Evolutionary conservation across 23 red algal species (phyloP).

Genomic region (Gracilaria gracilis): DNA sequence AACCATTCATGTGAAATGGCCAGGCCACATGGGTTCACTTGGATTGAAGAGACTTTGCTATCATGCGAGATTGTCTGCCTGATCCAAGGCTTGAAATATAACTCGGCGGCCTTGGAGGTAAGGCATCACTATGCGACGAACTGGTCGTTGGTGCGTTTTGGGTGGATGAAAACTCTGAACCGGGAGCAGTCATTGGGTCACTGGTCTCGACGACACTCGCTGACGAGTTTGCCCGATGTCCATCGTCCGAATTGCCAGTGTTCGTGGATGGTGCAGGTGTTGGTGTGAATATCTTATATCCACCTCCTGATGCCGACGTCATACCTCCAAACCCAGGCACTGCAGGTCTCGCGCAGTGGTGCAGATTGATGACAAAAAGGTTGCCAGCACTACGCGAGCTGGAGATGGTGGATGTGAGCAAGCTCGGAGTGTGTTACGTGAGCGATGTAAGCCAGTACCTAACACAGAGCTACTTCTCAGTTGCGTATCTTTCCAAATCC

Average conservation of each 20-base stretch:
- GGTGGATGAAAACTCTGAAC: no score
- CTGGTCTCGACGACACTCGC: conserved; percentile 6
- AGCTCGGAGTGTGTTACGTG: conserved; percentile 27
- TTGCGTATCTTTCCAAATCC: conserved; percentile 60
- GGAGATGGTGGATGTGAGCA: conserved; percentile 60
- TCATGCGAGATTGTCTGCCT: no score
- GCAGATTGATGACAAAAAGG: conserved; percentile 17
- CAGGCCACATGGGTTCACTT: no score
- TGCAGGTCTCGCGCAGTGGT: not conserved
- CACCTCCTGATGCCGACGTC: conserved; percentile 2
- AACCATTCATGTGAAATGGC: no score
- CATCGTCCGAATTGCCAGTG: conserved; percentile 1
- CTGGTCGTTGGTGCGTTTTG: no score
- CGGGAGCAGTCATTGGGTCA: conserved; percentile 11
- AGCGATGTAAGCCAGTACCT: not conserved
- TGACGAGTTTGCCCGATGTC: conserved; percentile 1
- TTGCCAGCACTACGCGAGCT: not conserved
- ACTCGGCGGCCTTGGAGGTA: no score
- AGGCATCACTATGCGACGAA: no score
- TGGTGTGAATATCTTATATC: conserved; percentile 25
- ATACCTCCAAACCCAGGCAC: not conserved
- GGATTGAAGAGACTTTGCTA: no score
- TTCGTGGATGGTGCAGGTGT: not conserved
- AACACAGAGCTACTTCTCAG: no score
- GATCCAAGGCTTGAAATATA: no score